A percentile compares a stretch with the other conserved stretches of the same genome.
Evolutionary conservation across 2,329 filamentous ascomycete genomes (phyloP).

Genomic region (Alternaria sp.): DNA sequence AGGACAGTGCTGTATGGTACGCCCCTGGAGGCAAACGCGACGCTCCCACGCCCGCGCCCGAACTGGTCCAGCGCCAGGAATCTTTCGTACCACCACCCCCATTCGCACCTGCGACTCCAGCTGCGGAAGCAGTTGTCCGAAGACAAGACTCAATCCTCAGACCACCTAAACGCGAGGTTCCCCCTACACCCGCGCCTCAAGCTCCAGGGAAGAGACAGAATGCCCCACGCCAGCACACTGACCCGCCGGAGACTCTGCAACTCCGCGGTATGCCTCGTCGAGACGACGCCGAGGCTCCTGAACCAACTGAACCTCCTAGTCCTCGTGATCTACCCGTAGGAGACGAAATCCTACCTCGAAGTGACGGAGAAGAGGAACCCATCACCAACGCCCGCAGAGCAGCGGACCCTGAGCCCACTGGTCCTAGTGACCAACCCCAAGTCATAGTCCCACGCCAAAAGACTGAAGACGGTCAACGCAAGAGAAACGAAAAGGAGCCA

Average conservation of each 20-base stretch:
- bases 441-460: neutral
- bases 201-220: neutral
- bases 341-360: neutral
- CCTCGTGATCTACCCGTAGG: neutral
- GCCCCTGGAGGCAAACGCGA: neutral
- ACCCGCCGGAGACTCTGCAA: neutral
- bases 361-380: neutral
- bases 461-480: neutral
- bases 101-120: neutral
- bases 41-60: neutral
- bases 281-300: neutral
- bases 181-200: neutral
- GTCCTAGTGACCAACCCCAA: neutral
- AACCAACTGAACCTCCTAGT: neutral
- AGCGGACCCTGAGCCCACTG: neutral
- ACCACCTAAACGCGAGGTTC: neutral
- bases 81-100: neutral
- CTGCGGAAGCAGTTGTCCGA: neutral
- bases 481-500: neutral
- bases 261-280: neutral
- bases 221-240: neutral
- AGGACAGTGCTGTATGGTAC: neutral
- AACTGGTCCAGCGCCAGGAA: neutral
- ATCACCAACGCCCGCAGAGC: neutral
- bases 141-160: neutral